A percentile compares a stretch with the other conserved stretches of the same genome.
phyloP scores from a whole-genome alignment of 1,139 yeast species.

The Pichia sp. region DNA sequence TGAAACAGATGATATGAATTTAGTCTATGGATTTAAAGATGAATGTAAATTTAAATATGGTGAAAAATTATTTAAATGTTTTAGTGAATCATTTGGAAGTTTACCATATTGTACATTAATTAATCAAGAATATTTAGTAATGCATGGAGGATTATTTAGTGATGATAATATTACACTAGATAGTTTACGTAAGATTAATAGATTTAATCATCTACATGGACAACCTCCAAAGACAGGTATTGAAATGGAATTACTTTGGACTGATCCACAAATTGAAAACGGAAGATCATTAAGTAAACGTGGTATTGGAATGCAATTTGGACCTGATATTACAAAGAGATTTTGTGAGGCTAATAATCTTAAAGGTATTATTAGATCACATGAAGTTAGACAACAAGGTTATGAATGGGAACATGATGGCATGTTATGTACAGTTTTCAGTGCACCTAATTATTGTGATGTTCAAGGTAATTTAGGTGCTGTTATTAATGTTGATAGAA shows the following conservation, averaged over 20 bases:
- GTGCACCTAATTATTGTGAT: slow-evolving; percentile 98
- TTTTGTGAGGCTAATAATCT: slow-evolving; percentile 70
- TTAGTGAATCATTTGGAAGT: slow-evolving; percentile 79
- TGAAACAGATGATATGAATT: slow-evolving; percentile 95
- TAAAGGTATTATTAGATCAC: slow-evolving; percentile 83
- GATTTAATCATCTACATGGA: slow-evolving; percentile 45
- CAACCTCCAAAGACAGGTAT: slow-evolving; percentile 91
- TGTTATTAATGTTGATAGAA: slow-evolving; percentile 50
- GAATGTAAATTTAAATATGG: slow-evolving; percentile 90
- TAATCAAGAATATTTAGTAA: slow-evolving; percentile 69
- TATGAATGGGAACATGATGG: slow-evolving; percentile 85
- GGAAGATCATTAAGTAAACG: slow-evolving; percentile 90
- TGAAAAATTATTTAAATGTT: slow-evolving; percentile 75
- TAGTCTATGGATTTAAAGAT: slow-evolving; percentile 92
- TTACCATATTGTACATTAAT: slow-evolving; percentile 84
- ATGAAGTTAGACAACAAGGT: slow-evolving; percentile 91
- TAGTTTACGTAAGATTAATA: slow-evolving; percentile 66
- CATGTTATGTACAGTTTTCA: slow-evolving; percentile 80
- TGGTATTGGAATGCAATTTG: slow-evolving; percentile 94
- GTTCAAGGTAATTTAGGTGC: slow-evolving; percentile 89
- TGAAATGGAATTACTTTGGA: slow-evolving; percentile 96
- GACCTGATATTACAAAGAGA: slow-evolving; percentile 84
- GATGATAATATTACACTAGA: slow-evolving; percentile 64
- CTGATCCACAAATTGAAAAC: slow-evolving; percentile 77
- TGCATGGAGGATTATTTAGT: slow-evolving; percentile 95